Percentiles rank a stretch among this genome's conserved stretches.
phyloP scores from a whole-genome alignment of 352 stramenopile species.

The Phytophthora brassicae region DNA sequence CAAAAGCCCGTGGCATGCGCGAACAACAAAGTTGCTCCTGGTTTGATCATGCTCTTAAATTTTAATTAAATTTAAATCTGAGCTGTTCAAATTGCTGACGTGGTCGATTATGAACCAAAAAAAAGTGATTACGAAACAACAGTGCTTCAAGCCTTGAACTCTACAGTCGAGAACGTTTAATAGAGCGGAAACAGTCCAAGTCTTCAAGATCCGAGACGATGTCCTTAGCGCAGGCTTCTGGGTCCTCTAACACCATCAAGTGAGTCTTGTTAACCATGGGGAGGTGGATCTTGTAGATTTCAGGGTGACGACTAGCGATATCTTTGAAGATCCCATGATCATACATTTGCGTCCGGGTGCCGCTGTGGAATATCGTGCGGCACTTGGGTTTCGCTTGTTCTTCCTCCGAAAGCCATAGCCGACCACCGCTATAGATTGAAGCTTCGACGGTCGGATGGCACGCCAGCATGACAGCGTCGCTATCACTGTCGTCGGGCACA shows the following conservation, averaged over 20 bases:
- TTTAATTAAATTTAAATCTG: constrained; percentile 8
- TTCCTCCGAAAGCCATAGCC: constrained; percentile 28
- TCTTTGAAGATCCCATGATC: constrained; percentile 16
- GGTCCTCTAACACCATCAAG: constrained; percentile 46
- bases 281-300: constrained; percentile 25
- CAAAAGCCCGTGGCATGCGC: constrained; percentile 58
- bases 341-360: constrained; percentile 33
- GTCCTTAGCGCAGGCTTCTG: constrained; percentile 30
- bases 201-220: constrained; percentile 30
- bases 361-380: constrained; percentile 38
- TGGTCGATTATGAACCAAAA: constrained; percentile 16
- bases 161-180: constrained; percentile 2
- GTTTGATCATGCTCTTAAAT: constrained; percentile 9
- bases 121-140: constrained; percentile 1
- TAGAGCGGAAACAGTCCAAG: constrained; percentile 17
- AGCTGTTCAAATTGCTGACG: constrained; percentile 14
- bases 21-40: constrained; percentile 45
- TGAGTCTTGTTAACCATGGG: constrained; percentile 33
- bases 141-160: too few species aligned
- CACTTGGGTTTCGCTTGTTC: constrained; percentile 27
- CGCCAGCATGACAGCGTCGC: constrained; percentile 19
- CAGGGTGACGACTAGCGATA: constrained; percentile 24
- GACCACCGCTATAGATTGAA: constrained; percentile 30
- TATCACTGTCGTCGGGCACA: constrained; percentile 20
- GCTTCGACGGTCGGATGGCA: constrained; percentile 33